These are phyloP conservation scores for Suhomyces emberorum DNA, from an alignment of 805 yeast species.

Conservation along the genomic window DNA sequence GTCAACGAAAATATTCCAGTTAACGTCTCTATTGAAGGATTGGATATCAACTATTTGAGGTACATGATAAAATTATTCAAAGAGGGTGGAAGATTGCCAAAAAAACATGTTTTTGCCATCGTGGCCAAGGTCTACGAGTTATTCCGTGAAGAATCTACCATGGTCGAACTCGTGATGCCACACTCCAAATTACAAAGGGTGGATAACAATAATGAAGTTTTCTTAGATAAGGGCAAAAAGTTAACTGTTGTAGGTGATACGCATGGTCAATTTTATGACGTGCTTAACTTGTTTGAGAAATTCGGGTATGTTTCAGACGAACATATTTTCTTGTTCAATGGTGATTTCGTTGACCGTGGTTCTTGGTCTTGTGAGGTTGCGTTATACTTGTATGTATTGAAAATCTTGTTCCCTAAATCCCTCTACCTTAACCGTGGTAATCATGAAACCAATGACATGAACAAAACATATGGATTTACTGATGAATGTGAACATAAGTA, in stretches of 20 bases:
- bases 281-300: conserved; percentile 68
- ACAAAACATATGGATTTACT: conserved; percentile 91
- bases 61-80: conserved; percentile 70
- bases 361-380: conserved; percentile 99
- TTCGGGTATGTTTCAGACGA: conserved; percentile 67
- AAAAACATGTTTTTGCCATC: conserved; percentile 78
- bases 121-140: conserved; percentile 66
- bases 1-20: conserved; percentile 18
- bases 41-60: conserved; percentile 55
- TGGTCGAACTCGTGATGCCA: conserved; percentile 63
- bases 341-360: conserved; percentile 97
- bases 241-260: conserved; percentile 96
- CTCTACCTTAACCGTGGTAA: conserved; percentile 88
- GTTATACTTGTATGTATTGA: conserved; percentile 68
- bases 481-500: conserved; percentile 94
- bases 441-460: conserved; percentile 96
- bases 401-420: conserved; percentile 67
- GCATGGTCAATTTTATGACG: conserved; percentile 94
- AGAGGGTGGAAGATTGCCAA: conserved; percentile 71
- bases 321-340: conserved; percentile 86
- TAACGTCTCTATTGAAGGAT: conserved; percentile 32
- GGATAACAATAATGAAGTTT: conserved; percentile 19
- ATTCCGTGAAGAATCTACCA: conserved; percentile 62
- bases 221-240: conserved; percentile 33
- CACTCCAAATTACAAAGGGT: conserved; percentile 13